phyloP scores from a whole-genome alignment of 768 basidiomycete genomes.

The Mycena albidolilacea region DNA sequence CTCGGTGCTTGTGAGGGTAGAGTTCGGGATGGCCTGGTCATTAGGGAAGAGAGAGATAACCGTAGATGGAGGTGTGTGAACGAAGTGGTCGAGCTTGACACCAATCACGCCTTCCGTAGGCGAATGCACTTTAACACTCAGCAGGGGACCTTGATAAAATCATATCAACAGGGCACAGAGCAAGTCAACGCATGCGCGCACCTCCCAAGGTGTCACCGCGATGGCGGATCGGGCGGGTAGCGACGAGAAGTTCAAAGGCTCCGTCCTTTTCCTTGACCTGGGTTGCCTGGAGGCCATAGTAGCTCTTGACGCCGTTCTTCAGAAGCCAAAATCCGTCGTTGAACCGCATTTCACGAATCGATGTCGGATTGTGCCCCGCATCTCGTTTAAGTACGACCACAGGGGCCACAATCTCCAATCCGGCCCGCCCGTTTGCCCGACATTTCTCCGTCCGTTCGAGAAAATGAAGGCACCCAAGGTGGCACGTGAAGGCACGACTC shows the following conservation, averaged over 20 bases:
- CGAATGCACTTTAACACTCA: slow-evolving; percentile 66
- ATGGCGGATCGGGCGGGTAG: slow-evolving; percentile 73
- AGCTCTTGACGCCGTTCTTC: slow-evolving; percentile 72
- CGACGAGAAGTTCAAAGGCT: slow-evolving; percentile 71
- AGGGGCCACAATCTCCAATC: background rate
- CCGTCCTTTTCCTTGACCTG: slow-evolving; percentile 60
- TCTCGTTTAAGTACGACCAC: slow-evolving; percentile 9
- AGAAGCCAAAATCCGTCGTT: slow-evolving; percentile 83
- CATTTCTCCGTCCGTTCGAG: slow-evolving; percentile 20
- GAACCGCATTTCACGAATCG: slow-evolving; percentile 67
- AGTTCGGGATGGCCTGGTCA: slow-evolving; percentile 62
- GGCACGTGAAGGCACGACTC: background rate
- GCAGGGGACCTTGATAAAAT: slow-evolving; percentile 59
- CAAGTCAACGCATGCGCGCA: slow-evolving; percentile 39
- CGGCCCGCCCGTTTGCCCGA: slow-evolving; percentile 39
- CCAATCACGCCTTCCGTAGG: slow-evolving; percentile 70
- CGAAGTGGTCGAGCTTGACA: slow-evolving; percentile 71
- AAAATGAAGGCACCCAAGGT: background rate
- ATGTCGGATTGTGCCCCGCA: background rate
- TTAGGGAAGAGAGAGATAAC: slow-evolving; percentile 76
- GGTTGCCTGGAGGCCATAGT: slow-evolving; percentile 74
- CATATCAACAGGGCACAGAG: slow-evolving; percentile 36
- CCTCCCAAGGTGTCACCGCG: slow-evolving; percentile 76
- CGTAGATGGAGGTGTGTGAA: slow-evolving; percentile 58
- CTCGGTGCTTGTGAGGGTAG: slow-evolving; percentile 53